phyloP scores from a whole-genome alignment of 2,329 filamentous ascomycete species.

The Microsporum ferrugineum region DNA sequence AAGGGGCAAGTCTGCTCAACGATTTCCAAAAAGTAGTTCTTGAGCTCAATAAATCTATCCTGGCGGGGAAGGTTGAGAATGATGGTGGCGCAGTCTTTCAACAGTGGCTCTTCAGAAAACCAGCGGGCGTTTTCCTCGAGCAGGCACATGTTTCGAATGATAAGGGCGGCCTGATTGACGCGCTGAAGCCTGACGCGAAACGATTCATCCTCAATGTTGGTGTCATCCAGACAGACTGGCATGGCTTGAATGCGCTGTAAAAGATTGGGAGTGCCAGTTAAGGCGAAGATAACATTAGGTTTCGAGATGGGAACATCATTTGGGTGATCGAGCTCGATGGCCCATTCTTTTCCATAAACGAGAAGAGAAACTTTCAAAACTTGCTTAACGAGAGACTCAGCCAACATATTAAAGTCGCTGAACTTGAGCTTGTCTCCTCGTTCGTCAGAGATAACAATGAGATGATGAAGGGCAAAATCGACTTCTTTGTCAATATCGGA shows the following conservation, averaged over 20 bases:
- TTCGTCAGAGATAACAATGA: conserved; percentile 92
- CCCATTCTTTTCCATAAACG: conserved; percentile 75
- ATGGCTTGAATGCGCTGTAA: conserved; percentile 60
- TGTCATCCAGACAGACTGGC: conserved; percentile 47
- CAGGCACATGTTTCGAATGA: conserved; percentile 93
- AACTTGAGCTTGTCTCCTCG: conserved; percentile 93
- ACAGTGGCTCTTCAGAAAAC: conserved; percentile 51
- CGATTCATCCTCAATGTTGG: conserved; percentile 58
- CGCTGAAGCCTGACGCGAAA: conserved; percentile 61
- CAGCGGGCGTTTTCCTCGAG: conserved; percentile 78
- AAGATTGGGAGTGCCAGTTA: conserved; percentile 58
- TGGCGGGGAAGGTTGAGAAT: conserved; percentile 64
- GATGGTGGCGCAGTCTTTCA: conserved; percentile 75
- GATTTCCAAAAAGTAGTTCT: conserved; percentile 83
- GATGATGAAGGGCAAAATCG: conserved; percentile 81
- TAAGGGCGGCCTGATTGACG: conserved; percentile 74
- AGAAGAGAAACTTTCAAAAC: conserved; percentile 64
- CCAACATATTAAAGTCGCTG: conserved; percentile 76
- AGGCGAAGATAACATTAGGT: conserved; percentile 49
- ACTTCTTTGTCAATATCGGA: conserved; percentile 72
- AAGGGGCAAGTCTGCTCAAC: conserved; percentile 81
- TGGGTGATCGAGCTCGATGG: conserved; percentile 56
- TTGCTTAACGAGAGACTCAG: conserved; percentile 78
- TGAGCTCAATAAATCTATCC: conserved; percentile 64
- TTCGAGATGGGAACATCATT: conserved; percentile 32